Conservation (phyloP, 768 basidiomycete genomes). For the Mycena latifolia region DNA sequence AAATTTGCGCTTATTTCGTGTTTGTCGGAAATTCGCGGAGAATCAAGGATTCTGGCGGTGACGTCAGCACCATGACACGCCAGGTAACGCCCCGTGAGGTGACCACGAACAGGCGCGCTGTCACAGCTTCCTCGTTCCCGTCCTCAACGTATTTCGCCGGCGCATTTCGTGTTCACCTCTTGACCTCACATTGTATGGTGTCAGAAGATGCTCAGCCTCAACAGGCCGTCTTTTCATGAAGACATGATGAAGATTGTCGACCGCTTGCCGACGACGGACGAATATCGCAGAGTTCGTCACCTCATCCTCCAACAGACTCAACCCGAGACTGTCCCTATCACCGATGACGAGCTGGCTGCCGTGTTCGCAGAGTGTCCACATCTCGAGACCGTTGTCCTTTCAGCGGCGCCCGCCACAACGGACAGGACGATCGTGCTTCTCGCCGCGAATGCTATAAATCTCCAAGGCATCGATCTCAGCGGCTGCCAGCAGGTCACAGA, state of each 20-base stretch:
- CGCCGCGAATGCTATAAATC: constrained; percentile 69
- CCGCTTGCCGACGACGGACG: constrained; percentile 70
- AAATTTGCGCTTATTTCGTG: too few relatives aligned
- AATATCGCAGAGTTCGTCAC: constrained; percentile 71
- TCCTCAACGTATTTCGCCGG: background rate
- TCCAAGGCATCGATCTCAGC: constrained; percentile 83
- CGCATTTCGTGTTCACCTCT: background rate
- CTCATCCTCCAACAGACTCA: constrained; percentile 63
- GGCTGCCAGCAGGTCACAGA: constrained; percentile 85
- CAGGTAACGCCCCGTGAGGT: too few relatives aligned
- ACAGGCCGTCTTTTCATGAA: constrained; percentile 55
- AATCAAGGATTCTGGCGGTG: too few relatives aligned
- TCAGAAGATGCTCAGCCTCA: constrained; percentile 25
- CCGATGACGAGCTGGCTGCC: constrained; percentile 70
- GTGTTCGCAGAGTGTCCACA: constrained; percentile 72
- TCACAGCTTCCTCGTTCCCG: background rate
- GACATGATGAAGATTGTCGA: constrained; percentile 74
- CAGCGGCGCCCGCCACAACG: constrained; percentile 73
- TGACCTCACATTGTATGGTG: constrained; percentile 11
- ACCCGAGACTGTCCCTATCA: constrained; percentile 47
- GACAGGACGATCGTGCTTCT: constrained; percentile 78
- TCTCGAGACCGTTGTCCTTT: constrained; percentile 77
- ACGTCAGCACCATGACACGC: too few relatives aligned
- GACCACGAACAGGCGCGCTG: background rate
- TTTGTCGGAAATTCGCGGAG: too few relatives aligned